A percentile compares a stretch with the other conserved stretches of the same genome.
Evolutionary conservation across 1,284 basidiomycete genomes (phyloP).

Genomic region (Schizophyllum amplum): DNA sequence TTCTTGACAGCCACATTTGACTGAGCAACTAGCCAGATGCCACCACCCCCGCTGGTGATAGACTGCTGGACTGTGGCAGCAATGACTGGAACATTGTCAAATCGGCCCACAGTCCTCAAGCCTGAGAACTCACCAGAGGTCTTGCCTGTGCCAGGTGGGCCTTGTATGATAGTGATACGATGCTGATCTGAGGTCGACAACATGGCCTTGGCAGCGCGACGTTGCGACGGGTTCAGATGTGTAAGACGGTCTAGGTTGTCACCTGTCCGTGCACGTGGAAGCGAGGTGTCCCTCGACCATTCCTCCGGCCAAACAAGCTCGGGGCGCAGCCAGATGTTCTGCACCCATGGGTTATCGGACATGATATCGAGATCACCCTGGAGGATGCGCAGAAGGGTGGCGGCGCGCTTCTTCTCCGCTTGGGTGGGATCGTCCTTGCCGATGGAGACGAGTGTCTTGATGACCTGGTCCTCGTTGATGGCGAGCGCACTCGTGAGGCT

Average conservation of each 20-base stretch:
- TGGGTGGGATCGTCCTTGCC: conserved; percentile 45
- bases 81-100: conserved; percentile 24
- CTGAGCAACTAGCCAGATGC: conserved; percentile 53
- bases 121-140: conserved; percentile 31
- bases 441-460: conserved; percentile 22
- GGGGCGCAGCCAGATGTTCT: conserved; percentile 41
- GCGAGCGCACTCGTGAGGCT: conserved; percentile 6
- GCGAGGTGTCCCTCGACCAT: conserved; percentile 18
- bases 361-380: conserved; percentile 36
- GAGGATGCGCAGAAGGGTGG: conserved; percentile 37
- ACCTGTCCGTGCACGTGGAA: conserved; percentile 9
- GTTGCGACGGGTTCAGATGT: conserved; percentile 47
- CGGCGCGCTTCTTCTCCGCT: conserved; percentile 39
- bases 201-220: conserved; percentile 43
- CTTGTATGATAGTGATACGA: conserved; percentile 25
- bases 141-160: conserved; percentile 43
- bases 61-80: conserved; percentile 36
- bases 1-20: conserved; percentile 48
- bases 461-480: conserved; percentile 7
- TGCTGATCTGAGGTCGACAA: conserved; percentile 28
- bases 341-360: conserved; percentile 46
- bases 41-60: conserved; percentile 23
- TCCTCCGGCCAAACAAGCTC: conserved; percentile 35
- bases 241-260: conserved; percentile 14
- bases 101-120: conserved; percentile 47